phyloP scores from a whole-genome alignment of 2,329 filamentous ascomycete species.

The Alternaria rosae region DNA sequence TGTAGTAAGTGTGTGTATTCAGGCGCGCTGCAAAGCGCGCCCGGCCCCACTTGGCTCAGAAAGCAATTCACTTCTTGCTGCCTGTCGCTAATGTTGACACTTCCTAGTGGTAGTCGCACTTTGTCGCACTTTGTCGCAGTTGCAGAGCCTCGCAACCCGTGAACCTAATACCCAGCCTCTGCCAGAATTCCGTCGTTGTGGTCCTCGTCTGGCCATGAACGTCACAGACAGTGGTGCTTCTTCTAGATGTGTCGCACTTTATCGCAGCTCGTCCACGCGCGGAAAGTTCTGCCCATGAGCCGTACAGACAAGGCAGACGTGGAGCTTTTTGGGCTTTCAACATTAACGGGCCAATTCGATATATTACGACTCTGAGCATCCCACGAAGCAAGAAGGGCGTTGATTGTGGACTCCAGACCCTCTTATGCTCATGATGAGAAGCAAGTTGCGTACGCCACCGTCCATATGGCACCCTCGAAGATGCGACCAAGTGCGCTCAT shows the following conservation, averaged over 20 bases:
- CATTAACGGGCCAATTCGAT: conserved; percentile 12
- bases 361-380: conserved; percentile 33
- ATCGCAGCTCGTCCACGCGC: neutral
- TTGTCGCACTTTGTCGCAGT: neutral
- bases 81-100: neutral
- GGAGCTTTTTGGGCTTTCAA: no score
- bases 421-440: neutral
- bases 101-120: neutral
- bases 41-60: neutral
- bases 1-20: neutral
- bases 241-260: neutral
- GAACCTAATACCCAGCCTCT: neutral
- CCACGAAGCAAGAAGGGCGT: conserved; percentile 46
- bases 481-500: neutral
- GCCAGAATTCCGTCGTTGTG: neutral
- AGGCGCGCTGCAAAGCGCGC: neutral
- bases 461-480: neutral
- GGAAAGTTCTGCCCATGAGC: neutral
- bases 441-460: neutral
- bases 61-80: neutral
- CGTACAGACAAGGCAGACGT: neutral
- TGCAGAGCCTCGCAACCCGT: neutral
- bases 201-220: neutral
- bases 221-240: neutral
- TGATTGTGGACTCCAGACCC: conserved; percentile 12